Percentiles rank a stretch among this genome's conserved stretches.
Conservation (phyloP, 140 eudicot species). For the Anethum foeniculum region DNA sequence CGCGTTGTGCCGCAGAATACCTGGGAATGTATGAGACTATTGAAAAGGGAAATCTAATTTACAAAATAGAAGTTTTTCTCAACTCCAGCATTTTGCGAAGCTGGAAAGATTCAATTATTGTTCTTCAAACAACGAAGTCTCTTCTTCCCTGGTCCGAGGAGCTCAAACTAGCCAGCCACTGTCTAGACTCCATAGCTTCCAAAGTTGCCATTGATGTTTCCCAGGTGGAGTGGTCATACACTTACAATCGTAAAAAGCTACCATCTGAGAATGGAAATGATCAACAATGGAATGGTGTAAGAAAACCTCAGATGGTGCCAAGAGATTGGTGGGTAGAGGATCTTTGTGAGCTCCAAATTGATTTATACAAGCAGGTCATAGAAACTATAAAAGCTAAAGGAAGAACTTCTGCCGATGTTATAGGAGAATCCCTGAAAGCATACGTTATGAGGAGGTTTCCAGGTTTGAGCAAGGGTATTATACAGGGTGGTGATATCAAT, state of each 20-base stretch:
- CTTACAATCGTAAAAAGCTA: conserved; percentile 57
- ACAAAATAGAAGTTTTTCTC: conserved; percentile 77
- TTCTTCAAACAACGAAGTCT: conserved; percentile 67
- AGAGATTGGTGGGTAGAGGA: conserved; percentile 97
- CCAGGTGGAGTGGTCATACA: conserved; percentile 88
- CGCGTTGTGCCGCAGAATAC: conserved; percentile 91
- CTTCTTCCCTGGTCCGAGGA: conserved; percentile 87
- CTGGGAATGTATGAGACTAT: conserved; percentile 74
- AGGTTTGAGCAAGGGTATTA: conserved; percentile 32
- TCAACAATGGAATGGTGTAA: conserved; percentile 49
- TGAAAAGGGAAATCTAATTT: conserved; percentile 75
- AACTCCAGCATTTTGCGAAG: conserved; percentile 71
- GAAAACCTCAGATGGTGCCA: conserved; percentile 58
- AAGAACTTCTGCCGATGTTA: conserved; percentile 32
- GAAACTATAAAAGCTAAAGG: conserved; percentile 42
- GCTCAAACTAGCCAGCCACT: conserved; percentile 54
- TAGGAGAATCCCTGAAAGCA: conserved; percentile 74
- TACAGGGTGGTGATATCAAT: conserved; percentile 38
- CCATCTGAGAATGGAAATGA: conserved; percentile 51
- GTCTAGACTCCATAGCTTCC: conserved; percentile 71
- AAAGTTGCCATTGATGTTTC: conserved; percentile 68
- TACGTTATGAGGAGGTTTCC: conserved; percentile 50
- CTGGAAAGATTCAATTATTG: conserved; percentile 93
- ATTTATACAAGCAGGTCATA: conserved; percentile 55
- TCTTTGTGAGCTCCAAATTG: conserved; percentile 68